A percentile compares a stretch with the other conserved stretches of the same genome.
These are phyloP conservation scores for Chlorokybus atmophyticus DNA, from an alignment of 139 green algal genomes.

Conservation along the genomic window DNA sequence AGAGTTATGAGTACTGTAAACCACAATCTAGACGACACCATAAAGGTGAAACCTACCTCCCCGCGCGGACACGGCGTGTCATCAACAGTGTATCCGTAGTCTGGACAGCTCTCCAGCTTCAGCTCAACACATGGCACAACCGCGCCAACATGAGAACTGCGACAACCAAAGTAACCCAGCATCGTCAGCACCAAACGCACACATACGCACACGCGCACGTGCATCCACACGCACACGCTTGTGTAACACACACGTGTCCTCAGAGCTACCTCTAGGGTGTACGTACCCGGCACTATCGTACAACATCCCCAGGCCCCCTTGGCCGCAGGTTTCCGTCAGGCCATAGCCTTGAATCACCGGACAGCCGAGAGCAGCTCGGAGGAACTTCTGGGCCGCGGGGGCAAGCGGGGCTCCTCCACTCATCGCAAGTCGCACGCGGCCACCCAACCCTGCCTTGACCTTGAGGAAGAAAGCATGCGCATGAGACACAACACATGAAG, in stretches of 20 bases:
- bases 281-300: too few relatives aligned
- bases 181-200: too few relatives aligned
- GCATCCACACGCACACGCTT: too few relatives aligned
- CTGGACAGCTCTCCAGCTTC: constrained; percentile 10
- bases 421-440: neutral
- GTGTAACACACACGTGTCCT: too few relatives aligned
- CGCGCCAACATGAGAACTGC: constrained; percentile 1
- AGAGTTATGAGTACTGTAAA: too few relatives aligned
- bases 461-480: neutral
- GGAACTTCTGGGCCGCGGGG: constrained; percentile 7
- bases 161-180: too few relatives aligned
- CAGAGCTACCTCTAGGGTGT: too few relatives aligned
- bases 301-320: neutral
- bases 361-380: neutral
- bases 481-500: neutral
- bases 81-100: constrained; percentile 6
- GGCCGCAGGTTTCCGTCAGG: constrained; percentile 6
- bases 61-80: neutral
- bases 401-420: constrained; percentile 9
- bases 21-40: too few relatives aligned
- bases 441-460: constrained; percentile 9
- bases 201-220: too few relatives aligned
- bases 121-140: neutral
- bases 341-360: constrained; percentile 13
- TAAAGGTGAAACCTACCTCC: neutral